Evolutionary conservation across 495 filamentous ascomycete genomes (phyloP), one percentile per base, ranked within the genome.

Genomic region (Aspergillus sparsus): DNA sequence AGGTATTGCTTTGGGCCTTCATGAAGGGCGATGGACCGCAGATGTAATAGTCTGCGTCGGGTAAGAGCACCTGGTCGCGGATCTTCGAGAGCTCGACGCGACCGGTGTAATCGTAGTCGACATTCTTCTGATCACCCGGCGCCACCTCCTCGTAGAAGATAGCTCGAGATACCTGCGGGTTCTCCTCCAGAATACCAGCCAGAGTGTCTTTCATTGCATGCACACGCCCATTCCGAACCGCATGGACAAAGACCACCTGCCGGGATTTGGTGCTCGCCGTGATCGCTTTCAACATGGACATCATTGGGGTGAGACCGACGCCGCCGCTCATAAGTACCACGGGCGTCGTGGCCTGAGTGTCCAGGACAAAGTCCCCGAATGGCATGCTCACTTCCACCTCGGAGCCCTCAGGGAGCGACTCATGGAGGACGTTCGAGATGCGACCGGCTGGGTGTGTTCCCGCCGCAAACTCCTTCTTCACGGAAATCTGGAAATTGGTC

Each of bases 1-100:
- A 70, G 44, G 67, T 68, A 12, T 67, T 60, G 50, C 79, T 66
- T 35, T 80, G 68, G 18, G 80, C 80, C 18, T 72, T 65, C 86
- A 87, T 89, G 71, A 87, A 88, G 9, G 63, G 49, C 35, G 72
- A 73, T 2, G 86, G 85, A 1, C 85, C 86, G 64, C 86, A 89
- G 55, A 85, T 75, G 65, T 79, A 88, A 65, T 87, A 89, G 60
- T 82, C 72, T 9, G 86, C 73, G 33, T 69, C 73, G 7, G 72
- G 42, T 16, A 88, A 68, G 42, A 78, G 66, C 6, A 74, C 67
- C 33, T 78, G 66, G 2, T 68, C 58, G 46, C 77, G 69, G 33
- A 87, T 55, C 60, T 75, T 71, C 46, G 74, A 66, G 50, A 87
- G 66, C 58, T 83, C 74, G 37, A 84, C 68, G 21, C 83, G 71